A percentile compares a stretch with the other conserved stretches of the same genome.
These are phyloP conservation scores for Rosa rugosa DNA, from an alignment of 306 rosid species.

Conservation along the genomic window DNA sequence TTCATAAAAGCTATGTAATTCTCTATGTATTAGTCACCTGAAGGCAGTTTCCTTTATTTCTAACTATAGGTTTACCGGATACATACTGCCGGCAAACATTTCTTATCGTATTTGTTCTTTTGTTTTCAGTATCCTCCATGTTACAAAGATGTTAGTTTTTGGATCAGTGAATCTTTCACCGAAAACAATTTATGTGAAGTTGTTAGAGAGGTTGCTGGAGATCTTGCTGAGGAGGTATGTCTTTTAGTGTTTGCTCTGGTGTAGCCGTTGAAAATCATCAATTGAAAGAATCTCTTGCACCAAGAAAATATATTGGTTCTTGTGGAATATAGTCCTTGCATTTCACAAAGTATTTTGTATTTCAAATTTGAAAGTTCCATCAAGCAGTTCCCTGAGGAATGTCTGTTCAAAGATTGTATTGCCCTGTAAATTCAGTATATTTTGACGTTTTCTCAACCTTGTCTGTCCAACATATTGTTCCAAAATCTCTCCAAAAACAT, in stretches of 20 bases:
- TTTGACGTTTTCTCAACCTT: not conserved
- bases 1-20: not conserved
- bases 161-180: constrained; percentile 84
- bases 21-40: too few species aligned
- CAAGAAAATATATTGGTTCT: not conserved
- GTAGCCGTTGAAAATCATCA: not conserved
- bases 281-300: not conserved
- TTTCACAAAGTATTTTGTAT: not conserved
- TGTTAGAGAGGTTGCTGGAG: constrained; percentile 90
- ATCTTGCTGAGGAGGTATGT: constrained; percentile 95
- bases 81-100: not conserved
- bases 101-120: constrained; percentile 9
- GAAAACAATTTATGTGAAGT: constrained; percentile 96
- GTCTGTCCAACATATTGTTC: not conserved
- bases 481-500: not conserved
- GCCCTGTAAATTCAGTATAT: not conserved
- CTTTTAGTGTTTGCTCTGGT: constrained; percentile 17
- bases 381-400: not conserved
- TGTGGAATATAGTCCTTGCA: not conserved
- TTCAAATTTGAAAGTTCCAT: not conserved
- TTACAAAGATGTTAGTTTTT: constrained; percentile 91
- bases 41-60: too few species aligned
- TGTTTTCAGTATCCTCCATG: constrained; percentile 84
- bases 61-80: not conserved
- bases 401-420: not conserved